Evolutionary conservation across 169 alveolate species (phyloP).

Genomic region (Plasmodium gallinaceum): DNA sequence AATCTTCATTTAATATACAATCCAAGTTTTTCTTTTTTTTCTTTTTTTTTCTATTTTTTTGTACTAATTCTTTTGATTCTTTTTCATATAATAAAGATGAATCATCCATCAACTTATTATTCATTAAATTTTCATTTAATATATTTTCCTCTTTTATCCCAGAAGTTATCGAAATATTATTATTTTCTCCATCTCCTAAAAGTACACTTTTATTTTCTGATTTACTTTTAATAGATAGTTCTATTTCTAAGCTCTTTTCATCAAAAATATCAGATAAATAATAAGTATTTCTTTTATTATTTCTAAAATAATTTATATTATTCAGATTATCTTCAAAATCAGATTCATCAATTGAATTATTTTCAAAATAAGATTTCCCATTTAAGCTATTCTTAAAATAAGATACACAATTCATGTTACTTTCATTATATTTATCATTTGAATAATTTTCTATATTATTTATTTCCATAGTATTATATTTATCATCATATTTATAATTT

Average conservation of each 20-base stretch:
- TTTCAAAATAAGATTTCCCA: no score
- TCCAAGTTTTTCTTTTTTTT: neutral
- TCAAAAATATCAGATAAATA: neutral
- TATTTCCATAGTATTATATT: no score
- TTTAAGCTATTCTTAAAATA: no score
- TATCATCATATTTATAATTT: no score
- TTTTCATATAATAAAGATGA: neutral
- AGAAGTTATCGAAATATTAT: neutral
- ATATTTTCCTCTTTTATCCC: slow-evolving; percentile 7
- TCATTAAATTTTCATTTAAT: neutral
- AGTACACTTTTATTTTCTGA: neutral
- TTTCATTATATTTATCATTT: no score
- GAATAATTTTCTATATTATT: no score
- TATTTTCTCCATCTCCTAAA: neutral
- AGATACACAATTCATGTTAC: no score
- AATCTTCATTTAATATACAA: slow-evolving; percentile 19
- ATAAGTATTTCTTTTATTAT: neutral
- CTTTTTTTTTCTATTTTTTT: neutral
- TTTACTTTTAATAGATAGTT: neutral
- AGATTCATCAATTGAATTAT: no score
- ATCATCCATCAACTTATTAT: neutral
- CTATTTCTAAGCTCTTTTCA: slow-evolving; percentile 6
- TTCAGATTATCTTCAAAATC: no score
- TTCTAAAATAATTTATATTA: no score
- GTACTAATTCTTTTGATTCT: neutral